phyloP scores from a whole-genome alignment of 768 basidiomycete genomes.

The Phylloporus scabripes region DNA sequence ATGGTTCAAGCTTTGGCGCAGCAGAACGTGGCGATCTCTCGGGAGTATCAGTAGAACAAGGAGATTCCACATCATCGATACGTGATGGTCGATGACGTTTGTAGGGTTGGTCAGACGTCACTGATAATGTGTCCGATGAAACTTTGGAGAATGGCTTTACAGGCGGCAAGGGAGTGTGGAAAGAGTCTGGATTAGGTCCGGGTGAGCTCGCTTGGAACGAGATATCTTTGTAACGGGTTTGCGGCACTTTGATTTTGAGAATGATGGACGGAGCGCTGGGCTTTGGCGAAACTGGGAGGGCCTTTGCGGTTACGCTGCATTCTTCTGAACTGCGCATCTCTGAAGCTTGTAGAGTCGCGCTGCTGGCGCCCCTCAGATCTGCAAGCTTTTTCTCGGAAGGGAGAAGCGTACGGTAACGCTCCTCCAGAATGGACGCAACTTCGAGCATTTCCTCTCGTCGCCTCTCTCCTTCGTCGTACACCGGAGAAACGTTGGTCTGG shows the following conservation, averaged over 20 bases:
- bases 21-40: conserved; percentile 14
- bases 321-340: conserved; percentile 18
- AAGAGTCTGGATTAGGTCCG: conserved; percentile 9
- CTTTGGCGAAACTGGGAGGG: conserved; percentile 12
- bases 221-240: conserved; percentile 19
- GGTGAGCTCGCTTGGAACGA: conserved; percentile 15
- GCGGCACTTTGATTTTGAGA: conserved; percentile 33
- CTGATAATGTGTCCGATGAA: conserved; percentile 27
- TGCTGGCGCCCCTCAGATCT: conserved; percentile 25
- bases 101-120: conserved; percentile 24
- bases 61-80: conserved; percentile 21
- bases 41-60: conserved; percentile 17
- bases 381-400: conserved; percentile 53
- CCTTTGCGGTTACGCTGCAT: conserved; percentile 4
- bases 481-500: conserved; percentile 35
- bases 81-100: conserved; percentile 25
- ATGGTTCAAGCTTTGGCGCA: conserved; percentile 25
- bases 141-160: conserved; percentile 26
- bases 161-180: conserved; percentile 14
- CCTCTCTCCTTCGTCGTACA: conserved; percentile 62
- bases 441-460: conserved; percentile 70
- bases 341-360: conserved; percentile 9
- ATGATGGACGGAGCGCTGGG: conserved; percentile 24
- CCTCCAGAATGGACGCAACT: conserved; percentile 58
- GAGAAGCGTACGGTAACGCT: conserved; percentile 68